phyloP scores from a whole-genome alignment of 73 alveolate species.

The Symbiodinium pilosum region DNA sequence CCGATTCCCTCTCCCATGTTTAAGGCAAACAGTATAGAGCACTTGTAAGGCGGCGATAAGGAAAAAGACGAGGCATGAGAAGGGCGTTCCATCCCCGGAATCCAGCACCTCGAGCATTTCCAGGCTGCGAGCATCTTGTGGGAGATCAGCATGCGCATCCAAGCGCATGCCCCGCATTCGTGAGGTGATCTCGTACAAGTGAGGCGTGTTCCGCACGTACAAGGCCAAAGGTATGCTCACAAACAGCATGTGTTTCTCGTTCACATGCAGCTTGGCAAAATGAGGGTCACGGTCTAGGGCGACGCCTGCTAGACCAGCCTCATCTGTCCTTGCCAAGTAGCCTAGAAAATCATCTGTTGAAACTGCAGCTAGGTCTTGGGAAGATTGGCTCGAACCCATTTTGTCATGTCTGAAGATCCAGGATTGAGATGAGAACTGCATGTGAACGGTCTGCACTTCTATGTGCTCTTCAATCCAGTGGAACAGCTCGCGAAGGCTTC shows the following conservation, averaged over 20 bases:
- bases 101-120: neutral
- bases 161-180: neutral
- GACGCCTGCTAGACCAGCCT: neutral
- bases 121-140: neutral
- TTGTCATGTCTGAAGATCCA: neutral
- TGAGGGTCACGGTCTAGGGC: neutral
- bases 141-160: neutral
- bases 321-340: neutral
- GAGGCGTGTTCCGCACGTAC: slow-evolving; percentile 3
- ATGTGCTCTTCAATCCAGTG: neutral
- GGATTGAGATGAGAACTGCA: neutral
- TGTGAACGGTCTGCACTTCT: neutral
- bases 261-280: neutral
- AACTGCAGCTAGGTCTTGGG: neutral
- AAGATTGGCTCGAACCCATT: neutral
- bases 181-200: neutral
- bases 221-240: neutral
- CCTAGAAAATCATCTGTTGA: neutral
- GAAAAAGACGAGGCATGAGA: neutral
- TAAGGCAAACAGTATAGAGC: neutral
- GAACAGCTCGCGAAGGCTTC: neutral
- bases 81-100: neutral
- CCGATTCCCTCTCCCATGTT: neutral
- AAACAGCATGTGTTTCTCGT: neutral
- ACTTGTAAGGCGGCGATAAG: neutral